Percentiles rank a stretch among this genome's conserved stretches.
phyloP scores from a whole-genome alignment of 1,284 basidiomycete species.

The Vanrija sp. region DNA sequence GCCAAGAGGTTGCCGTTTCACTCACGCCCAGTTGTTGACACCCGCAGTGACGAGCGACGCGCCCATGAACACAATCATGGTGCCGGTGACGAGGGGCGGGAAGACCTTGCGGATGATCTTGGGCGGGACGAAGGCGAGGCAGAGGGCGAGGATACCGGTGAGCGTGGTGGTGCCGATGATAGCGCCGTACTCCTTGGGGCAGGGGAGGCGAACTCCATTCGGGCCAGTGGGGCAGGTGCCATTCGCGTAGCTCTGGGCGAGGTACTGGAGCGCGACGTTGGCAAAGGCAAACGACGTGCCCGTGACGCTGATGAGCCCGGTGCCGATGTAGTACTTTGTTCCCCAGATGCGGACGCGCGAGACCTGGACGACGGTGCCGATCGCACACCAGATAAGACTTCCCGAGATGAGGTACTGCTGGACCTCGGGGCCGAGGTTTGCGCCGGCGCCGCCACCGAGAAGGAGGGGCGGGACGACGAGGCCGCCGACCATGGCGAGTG shows the following conservation, averaged over 20 bases:
- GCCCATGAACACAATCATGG: slow-evolving; percentile 34
- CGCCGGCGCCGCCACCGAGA: slow-evolving; percentile 25
- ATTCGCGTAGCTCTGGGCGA: slow-evolving; percentile 26
- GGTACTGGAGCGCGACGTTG: slow-evolving; percentile 28
- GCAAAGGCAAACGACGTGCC: slow-evolving; percentile 35
- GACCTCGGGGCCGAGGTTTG: slow-evolving; percentile 23
- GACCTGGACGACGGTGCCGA: slow-evolving; percentile 33
- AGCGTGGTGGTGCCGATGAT: slow-evolving; percentile 28
- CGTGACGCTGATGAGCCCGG: slow-evolving; percentile 31
- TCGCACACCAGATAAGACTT: slow-evolving; percentile 31
- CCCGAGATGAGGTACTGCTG: slow-evolving; percentile 34
- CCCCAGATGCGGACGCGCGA: slow-evolving; percentile 19
- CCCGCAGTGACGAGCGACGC: slow-evolving; percentile 27
- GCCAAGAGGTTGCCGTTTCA: not conserved
- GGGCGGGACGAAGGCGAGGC: slow-evolving; percentile 31
- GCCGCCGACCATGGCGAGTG: slow-evolving; percentile 35
- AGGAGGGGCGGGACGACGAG: slow-evolving; percentile 32
- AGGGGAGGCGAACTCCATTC: slow-evolving; percentile 31
- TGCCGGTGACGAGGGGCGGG: slow-evolving; percentile 33
- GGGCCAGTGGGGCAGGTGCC: slow-evolving; percentile 24
- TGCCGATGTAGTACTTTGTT: slow-evolving; percentile 29
- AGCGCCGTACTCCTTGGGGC: slow-evolving; percentile 30
- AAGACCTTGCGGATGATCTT: slow-evolving; percentile 29
- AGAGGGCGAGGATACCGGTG: slow-evolving; percentile 31
- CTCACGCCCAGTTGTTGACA: slow-evolving; percentile 34